Evolutionary conservation across 2,329 filamentous ascomycete genomes (phyloP), one percentile per base, ranked within the genome.

Genomic region (Colletotrichum liriopes): DNA sequence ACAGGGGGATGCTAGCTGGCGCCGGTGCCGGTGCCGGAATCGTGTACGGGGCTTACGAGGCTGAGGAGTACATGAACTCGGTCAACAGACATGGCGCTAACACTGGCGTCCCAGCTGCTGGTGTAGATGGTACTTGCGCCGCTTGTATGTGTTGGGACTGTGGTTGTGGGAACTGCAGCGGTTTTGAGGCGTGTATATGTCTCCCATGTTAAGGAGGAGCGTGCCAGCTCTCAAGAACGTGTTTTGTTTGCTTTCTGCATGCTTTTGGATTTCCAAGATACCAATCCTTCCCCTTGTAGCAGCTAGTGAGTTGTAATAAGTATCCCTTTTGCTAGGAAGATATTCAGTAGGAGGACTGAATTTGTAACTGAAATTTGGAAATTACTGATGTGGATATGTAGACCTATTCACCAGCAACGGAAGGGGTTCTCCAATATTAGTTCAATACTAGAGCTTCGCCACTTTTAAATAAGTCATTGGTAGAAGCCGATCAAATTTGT

Each of bases 291-390:
- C 20, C 1, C 12, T 23, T 55, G 2, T 2, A 12, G 1, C 20
- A 16, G 3, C 1, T 7, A 59, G 84, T 82, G 0, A 87, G 79
- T 0, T 14, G 3, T 3, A 37, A 7, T 5, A 20, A 9, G 7
- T 3, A 37, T 29, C 4, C 1, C 16, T 18, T 26, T 52, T 3
- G 49, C 1, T 9, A 16, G 49, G 8, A 52, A 32, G 5, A 37
- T 9, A 11, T 37, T 2, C 2, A 37, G 35, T 32, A 32, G 29
- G 3, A 5, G 29, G 4, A 32, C 29, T 6, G 29, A 32, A 32
- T 32, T 32, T 26, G 23, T 26, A 26, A 26, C 2, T 26, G 23
- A 26, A 26, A 26, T 26, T 26, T 26, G 23, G 23, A 26, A 26
- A 26, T 26, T 26, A 2, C 23, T 26, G 23, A 26, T 26, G 23